These are phyloP conservation scores for Colletotrichum echinochloae DNA, from an alignment of 2,329 filamentous ascomycete species.

Conservation along the genomic window DNA sequence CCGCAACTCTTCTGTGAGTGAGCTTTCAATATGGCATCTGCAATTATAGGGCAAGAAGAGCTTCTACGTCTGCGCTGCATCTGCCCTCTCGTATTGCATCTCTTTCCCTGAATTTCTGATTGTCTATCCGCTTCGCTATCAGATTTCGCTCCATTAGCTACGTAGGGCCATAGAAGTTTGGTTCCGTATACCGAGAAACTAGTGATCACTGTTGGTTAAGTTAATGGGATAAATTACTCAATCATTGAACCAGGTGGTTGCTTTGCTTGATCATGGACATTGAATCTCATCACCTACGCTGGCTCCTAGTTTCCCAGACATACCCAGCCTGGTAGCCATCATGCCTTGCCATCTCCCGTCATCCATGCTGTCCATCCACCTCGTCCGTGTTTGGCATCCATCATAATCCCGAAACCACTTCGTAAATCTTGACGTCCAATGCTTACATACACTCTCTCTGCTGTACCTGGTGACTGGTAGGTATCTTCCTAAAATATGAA, in stretches of 20 bases:
- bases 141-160: background rate
- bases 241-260: background rate
- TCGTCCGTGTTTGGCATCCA: background rate
- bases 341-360: background rate
- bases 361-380: background rate
- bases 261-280: background rate
- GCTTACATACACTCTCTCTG: background rate
- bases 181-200: background rate
- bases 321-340: background rate
- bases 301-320: background rate
- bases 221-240: background rate
- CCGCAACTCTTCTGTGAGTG: background rate
- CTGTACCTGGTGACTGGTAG: accelerated
- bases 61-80: background rate
- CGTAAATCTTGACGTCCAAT: no score
- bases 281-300: background rate
- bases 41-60: background rate
- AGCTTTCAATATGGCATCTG: background rate
- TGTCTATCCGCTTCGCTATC: no score
- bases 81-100: no score
- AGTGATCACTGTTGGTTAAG: background rate
- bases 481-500: background rate
- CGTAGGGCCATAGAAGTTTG: background rate
- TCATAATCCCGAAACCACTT: background rate
- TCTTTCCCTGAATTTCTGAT: no score